These are phyloP conservation scores for Blastomyces gilchristii DNA, from an alignment of 2,329 filamentous ascomycete species.

Conservation along the genomic window DNA sequence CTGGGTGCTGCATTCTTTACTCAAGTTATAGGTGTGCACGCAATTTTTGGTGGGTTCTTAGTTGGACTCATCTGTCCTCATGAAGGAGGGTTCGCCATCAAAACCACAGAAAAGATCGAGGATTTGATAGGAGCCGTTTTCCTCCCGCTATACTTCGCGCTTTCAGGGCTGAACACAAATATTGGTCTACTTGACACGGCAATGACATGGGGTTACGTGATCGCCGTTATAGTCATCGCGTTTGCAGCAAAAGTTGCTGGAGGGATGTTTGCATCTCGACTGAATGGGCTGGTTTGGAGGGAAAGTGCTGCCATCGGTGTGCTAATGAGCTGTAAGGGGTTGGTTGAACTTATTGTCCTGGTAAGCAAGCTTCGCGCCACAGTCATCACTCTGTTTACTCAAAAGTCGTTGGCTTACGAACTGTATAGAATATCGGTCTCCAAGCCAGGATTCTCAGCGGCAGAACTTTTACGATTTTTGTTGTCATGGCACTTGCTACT, in stretches of 20 bases:
- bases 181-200: conserved; percentile 72
- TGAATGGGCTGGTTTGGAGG: conserved; percentile 74
- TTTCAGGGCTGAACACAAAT: conserved; percentile 82
- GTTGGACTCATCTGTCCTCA: conserved; percentile 70
- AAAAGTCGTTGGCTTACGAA: background rate
- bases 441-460: conserved; percentile 71
- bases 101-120: conserved; percentile 85
- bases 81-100: conserved; percentile 60
- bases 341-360: conserved; percentile 90
- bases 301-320: conserved; percentile 81
- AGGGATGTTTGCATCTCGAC: conserved; percentile 64
- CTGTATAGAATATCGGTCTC: conserved; percentile 59
- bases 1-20: conserved; percentile 79
- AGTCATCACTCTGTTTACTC: background rate
- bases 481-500: conserved; percentile 83
- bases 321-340: conserved; percentile 92
- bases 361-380: conserved; percentile 40
- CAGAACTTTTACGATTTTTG: conserved; percentile 83
- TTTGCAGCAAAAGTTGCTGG: conserved; percentile 79
- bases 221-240: conserved; percentile 71
- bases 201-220: conserved; percentile 78
- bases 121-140: conserved; percentile 78
- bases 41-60: conserved; percentile 89
- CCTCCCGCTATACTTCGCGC: conserved; percentile 82
- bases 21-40: conserved; percentile 79